phyloP scores from a whole-genome alignment of 2,329 filamentous ascomycete species.

The Geosmithia morbida region DNA sequence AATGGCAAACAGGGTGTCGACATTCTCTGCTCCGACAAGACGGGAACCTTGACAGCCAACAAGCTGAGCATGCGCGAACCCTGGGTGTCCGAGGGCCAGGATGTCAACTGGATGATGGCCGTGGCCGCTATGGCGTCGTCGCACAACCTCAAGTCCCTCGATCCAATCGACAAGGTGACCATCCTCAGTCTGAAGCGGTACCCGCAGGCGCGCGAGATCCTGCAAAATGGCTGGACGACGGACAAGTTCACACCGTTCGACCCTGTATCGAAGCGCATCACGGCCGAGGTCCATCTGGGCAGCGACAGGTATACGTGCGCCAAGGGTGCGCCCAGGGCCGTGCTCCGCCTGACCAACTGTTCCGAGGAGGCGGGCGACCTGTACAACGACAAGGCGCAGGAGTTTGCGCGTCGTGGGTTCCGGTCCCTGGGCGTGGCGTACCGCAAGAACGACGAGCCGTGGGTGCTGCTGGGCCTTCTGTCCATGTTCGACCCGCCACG shows the following conservation, averaged over 20 bases:
- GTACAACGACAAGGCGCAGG: slow-evolving; percentile 59
- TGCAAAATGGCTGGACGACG: slow-evolving; percentile 60
- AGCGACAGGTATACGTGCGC: slow-evolving; percentile 58
- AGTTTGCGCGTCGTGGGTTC: slow-evolving; percentile 69
- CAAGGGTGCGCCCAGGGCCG: slow-evolving; percentile 66
- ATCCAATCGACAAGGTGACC: slow-evolving; percentile 69
- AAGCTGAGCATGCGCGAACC: slow-evolving; percentile 66
- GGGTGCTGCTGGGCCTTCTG: slow-evolving; percentile 62
- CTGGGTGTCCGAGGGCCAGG: slow-evolving; percentile 61
- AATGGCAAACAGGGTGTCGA: slow-evolving; percentile 40
- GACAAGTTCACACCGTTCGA: slow-evolving; percentile 69
- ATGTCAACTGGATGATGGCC: slow-evolving; percentile 78
- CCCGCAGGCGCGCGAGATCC: slow-evolving; percentile 63
- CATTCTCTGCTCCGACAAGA: slow-evolving; percentile 72
- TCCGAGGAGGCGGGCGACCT: slow-evolving; percentile 47
- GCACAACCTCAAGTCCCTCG: slow-evolving; percentile 65
- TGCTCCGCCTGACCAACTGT: slow-evolving; percentile 46
- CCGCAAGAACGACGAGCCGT: slow-evolving; percentile 61
- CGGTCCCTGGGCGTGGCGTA: slow-evolving; percentile 66
- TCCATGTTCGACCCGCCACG: slow-evolving; percentile 71
- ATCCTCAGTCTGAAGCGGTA: slow-evolving; percentile 63
- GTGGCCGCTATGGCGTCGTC: slow-evolving; percentile 64
- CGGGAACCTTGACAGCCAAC: slow-evolving; percentile 61
- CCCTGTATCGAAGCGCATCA: slow-evolving; percentile 69
- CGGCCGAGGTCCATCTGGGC: slow-evolving; percentile 52